phyloP scores from a whole-genome alignment of 75 land plant species.

The Ceratopteris richardii region DNA sequence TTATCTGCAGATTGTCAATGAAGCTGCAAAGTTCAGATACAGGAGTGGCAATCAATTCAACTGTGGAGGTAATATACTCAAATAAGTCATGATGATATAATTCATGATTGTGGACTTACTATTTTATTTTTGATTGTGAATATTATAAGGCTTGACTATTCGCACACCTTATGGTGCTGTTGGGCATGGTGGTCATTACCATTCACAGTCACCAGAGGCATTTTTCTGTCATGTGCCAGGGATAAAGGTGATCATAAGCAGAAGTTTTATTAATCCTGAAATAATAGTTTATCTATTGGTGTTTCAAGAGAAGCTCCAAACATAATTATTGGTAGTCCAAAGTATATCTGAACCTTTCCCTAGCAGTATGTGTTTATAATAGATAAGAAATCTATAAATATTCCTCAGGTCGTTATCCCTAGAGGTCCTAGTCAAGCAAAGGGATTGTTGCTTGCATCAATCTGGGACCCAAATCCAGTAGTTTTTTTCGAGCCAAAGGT shows the following conservation, averaged over 20 bases:
- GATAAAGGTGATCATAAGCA: conserved; percentile 37
- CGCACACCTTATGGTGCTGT: conserved; percentile 99
- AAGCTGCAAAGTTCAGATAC: conserved; percentile 97
- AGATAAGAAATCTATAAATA: too few species aligned
- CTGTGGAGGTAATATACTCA: conserved; percentile 69
- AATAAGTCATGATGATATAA: not conserved
- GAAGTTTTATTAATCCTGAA: not conserved
- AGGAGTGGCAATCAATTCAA: conserved; percentile 95
- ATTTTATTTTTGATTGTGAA: not conserved
- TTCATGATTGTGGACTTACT: too few species aligned
- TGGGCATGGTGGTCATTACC: conserved; percentile 99
- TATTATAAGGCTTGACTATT: conserved; percentile 71
- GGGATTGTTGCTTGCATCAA: conserved; percentile 76
- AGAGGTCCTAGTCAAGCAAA: conserved; percentile 95
- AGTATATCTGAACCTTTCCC: too few species aligned
- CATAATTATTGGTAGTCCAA: too few species aligned
- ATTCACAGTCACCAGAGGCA: conserved; percentile 98
- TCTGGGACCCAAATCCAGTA: conserved; percentile 97
- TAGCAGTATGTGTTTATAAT: too few species aligned
- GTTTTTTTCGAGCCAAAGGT: conserved; percentile 99
- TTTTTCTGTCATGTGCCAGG: conserved; percentile 99
- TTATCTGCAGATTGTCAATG: conserved; percentile 78
- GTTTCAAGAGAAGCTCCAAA: too few species aligned
- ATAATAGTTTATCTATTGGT: too few species aligned
- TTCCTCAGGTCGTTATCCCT: conserved; percentile 85